Conservation (phyloP, 768 basidiomycete genomes). For the Termitomyces sp. region DNA sequence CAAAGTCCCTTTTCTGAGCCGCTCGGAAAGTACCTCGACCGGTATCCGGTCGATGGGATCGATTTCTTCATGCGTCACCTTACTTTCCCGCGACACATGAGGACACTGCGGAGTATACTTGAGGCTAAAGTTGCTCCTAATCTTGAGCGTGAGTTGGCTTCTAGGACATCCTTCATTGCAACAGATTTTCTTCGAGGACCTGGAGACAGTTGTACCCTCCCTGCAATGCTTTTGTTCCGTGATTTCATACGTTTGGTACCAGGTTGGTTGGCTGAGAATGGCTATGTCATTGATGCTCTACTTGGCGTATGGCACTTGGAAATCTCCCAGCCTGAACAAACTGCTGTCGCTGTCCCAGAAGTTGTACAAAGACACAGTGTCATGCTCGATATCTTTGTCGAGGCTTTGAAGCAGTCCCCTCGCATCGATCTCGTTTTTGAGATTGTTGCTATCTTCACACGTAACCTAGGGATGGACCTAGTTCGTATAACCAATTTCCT, state of each 20-base stretch:
- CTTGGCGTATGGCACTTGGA: constrained; percentile 68
- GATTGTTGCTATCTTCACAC: constrained; percentile 74
- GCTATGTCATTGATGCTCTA: constrained; percentile 63
- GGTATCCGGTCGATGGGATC: constrained; percentile 81
- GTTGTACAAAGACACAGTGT: constrained; percentile 55
- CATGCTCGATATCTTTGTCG: constrained; percentile 74
- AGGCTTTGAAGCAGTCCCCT: constrained; percentile 60
- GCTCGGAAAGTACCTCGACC: constrained; percentile 84
- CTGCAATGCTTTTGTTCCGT: constrained; percentile 69
- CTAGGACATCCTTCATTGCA: constrained; percentile 51
- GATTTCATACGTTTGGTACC: constrained; percentile 69
- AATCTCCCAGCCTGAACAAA: constrained; percentile 36
- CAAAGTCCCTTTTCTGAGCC: constrained; percentile 92
- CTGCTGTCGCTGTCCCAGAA: constrained; percentile 40
- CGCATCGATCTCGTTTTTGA: constrained; percentile 90
- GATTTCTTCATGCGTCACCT: constrained; percentile 81
- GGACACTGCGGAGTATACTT: constrained; percentile 80
- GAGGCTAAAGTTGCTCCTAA: constrained; percentile 75
- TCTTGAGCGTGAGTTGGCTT: constrained; percentile 62
- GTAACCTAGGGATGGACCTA: constrained; percentile 76
- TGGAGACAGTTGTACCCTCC: constrained; percentile 48
- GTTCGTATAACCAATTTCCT: constrained; percentile 79
- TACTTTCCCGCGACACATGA: constrained; percentile 71
- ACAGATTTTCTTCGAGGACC: constrained; percentile 43
- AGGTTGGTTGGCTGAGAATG: constrained; percentile 66